Evolutionary conservation across 2,329 filamentous ascomycete genomes (phyloP), one percentile per base, ranked within the genome.

Genomic region (Colletotrichum euphorbiae): DNA sequence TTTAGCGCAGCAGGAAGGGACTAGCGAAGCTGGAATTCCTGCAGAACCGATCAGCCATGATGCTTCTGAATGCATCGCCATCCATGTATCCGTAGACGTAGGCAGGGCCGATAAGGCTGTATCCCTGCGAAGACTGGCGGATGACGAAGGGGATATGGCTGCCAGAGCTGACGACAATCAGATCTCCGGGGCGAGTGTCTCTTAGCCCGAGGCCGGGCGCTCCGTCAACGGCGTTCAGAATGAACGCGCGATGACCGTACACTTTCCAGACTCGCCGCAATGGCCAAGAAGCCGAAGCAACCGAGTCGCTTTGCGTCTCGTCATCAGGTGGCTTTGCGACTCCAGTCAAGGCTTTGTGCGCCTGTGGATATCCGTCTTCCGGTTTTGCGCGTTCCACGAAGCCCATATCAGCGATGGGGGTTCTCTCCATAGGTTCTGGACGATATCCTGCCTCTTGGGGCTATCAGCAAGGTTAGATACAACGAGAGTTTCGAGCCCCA

Each of bases 401-500:
- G 33, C 58, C 58, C 46, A 61, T 51, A 33, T 61, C 58, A 28
- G 58, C 48, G n/a, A 61, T 61, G 13, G 58, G 58, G 11, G 54
- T 28, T 28, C 58, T 28, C 58, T 48, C 58, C 58, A 61, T n/a
- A 54, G 5, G 15, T 54, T 61, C 43, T 42, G 33, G 0, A 31
- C 13, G 21, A 61, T 2, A 24, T 19, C 6, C 19, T 31, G 19
- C 33, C 33, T 21, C 24, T 21, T 31, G 17, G n/a, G 19, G 3
- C 15, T 33, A 42, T 54, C 58, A 4, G 40, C n/a, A 7, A 33
- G 15, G 4, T 42, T 42, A 9, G 2, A 38, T 9, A 15, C 15
- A 1, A 61, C 45, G 15, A 61, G 33, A 9, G 15, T 11, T 17
- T 61, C 46, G 4, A 61, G 58, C 43, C 13, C 45, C 31, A 61